These are phyloP conservation scores for Venustampulla echinocandica DNA, from an alignment of 495 filamentous ascomycete species.

Conservation along the genomic window DNA sequence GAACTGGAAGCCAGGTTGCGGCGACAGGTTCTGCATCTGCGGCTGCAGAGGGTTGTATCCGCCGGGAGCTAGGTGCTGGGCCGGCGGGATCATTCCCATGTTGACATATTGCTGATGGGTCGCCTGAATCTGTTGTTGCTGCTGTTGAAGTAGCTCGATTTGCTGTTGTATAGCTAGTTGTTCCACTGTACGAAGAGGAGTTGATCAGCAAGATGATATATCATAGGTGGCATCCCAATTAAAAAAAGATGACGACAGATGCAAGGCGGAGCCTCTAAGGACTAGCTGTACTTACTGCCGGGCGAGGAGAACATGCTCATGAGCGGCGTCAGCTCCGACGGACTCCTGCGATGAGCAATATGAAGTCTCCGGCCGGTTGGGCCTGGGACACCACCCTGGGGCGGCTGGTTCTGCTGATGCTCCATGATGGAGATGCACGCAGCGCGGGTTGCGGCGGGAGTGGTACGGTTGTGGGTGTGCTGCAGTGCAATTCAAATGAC, in stretches of 20 bases:
- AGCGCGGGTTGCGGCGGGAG: constrained; percentile 48
- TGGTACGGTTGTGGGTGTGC: constrained; percentile 18
- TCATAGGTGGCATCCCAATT: constrained; percentile 7
- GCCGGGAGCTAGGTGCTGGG: constrained; percentile 63
- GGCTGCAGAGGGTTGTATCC: constrained; percentile 59
- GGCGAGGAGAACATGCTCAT: constrained; percentile 79
- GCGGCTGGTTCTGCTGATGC: constrained; percentile 61
- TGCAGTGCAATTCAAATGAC: constrained; percentile 22
- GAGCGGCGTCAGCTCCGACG: constrained; percentile 93
- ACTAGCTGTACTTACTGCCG: constrained; percentile 38
- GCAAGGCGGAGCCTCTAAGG: neutral
- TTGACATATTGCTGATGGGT: constrained; percentile 96
- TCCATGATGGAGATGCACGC: constrained; percentile 62
- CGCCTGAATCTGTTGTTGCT: constrained; percentile 94
- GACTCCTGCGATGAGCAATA: constrained; percentile 94
- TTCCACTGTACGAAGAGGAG: constrained; percentile 57
- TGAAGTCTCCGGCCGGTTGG: constrained; percentile 85
- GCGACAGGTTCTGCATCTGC: constrained; percentile 66
- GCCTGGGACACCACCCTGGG: constrained; percentile 59
- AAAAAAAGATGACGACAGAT: constrained; percentile 15
- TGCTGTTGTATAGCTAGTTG: constrained; percentile 98
- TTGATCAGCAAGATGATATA: constrained; percentile 21
- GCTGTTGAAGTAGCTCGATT: constrained; percentile 94
- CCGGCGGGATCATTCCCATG: constrained; percentile 84
- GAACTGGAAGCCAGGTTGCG: constrained; percentile 85